Percentiles rank a stretch among this genome's conserved stretches.
Conservation (phyloP, 257 asterid species). For the Lycium barbarum region DNA sequence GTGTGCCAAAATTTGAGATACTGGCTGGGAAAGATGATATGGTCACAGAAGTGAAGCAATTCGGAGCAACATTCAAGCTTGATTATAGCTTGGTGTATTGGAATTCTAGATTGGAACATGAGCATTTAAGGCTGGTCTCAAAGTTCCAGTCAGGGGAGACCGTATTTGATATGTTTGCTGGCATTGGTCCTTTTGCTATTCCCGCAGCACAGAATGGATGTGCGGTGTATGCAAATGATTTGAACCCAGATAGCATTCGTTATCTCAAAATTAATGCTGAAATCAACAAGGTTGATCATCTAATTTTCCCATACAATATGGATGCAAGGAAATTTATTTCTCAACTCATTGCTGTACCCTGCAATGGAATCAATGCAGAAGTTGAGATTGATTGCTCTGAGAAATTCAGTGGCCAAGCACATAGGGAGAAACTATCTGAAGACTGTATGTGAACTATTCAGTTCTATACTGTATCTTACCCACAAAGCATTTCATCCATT, state of each 20-base stretch:
- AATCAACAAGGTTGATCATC: conserved; percentile 74
- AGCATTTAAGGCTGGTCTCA: conserved; percentile 81
- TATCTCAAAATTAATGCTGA: conserved; percentile 86
- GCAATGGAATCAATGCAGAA: conserved; percentile 50
- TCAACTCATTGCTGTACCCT: conserved; percentile 63
- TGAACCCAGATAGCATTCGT: conserved; percentile 84
- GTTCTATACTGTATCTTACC: conserved; percentile 19
- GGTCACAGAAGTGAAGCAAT: conserved; percentile 93
- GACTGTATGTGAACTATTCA: conserved; percentile 48
- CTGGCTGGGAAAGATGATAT: conserved; percentile 81
- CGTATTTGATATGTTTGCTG: conserved; percentile 94
- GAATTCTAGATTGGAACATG: conserved; percentile 97
- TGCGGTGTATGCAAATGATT: conserved; percentile 84
- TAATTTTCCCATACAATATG: conserved; percentile 73
- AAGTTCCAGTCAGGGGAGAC: conserved; percentile 72
- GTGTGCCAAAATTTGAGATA: conserved; percentile 94
- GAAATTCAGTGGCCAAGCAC: conserved; percentile 38
- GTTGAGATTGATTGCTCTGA: conserved; percentile 46
- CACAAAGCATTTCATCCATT: conserved; percentile 25
- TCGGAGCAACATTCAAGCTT: conserved; percentile 89
- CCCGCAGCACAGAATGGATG: conserved; percentile 99
- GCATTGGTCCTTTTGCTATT: conserved; percentile 93
- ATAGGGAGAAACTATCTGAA: conserved; percentile 41
- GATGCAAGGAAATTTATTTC: conserved; percentile 80
- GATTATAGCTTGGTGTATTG: conserved; percentile 94